Evolutionary conservation across 805 yeast genomes (phyloP).

Genomic region (Maudiozyma serrabonitensis): DNA sequence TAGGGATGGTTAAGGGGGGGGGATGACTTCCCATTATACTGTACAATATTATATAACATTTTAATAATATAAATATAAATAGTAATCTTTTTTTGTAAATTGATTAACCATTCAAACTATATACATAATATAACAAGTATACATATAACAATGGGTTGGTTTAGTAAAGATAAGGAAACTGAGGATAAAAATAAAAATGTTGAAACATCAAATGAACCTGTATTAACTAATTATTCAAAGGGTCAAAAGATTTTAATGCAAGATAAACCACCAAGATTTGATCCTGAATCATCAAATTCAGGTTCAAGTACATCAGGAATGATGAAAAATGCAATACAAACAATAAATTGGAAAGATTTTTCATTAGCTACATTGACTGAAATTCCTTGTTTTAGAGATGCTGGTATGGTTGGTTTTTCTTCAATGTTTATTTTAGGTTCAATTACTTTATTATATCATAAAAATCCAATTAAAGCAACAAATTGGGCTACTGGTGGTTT

Average conservation of each 20-base stretch:
- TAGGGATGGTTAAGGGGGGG: too few relatives aligned
- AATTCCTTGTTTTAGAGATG: slow-evolving; percentile 75
- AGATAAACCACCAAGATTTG: slow-evolving; percentile 35
- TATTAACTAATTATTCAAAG: slow-evolving; percentile 18
- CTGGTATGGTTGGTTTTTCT: slow-evolving; percentile 59
- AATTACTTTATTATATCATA: slow-evolving; percentile 57
- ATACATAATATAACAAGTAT: too few relatives aligned
- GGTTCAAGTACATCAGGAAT: slow-evolving; percentile 13
- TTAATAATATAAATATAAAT: too few relatives aligned
- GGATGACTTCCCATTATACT: too few relatives aligned
- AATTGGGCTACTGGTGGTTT: slow-evolving; percentile 84
- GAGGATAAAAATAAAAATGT: background rate
- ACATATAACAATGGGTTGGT: slow-evolving; percentile 3
- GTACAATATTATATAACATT: too few relatives aligned
- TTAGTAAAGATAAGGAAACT: background rate
- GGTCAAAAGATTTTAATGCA: slow-evolving; percentile 32
- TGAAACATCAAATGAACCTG: background rate
- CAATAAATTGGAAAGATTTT: slow-evolving; percentile 43
- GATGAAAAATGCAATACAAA: slow-evolving; percentile 33
- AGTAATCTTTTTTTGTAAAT: too few relatives aligned
- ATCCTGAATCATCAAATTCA: slow-evolving; percentile 9
- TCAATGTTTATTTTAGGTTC: slow-evolving; percentile 56
- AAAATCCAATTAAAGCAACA: slow-evolving; percentile 48
- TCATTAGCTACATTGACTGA: slow-evolving; percentile 38
- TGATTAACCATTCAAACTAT: too few relatives aligned